These are phyloP conservation scores for Lathyrus tuberosus DNA, from an alignment of 306 rosid genomes.

Conservation along the genomic window DNA sequence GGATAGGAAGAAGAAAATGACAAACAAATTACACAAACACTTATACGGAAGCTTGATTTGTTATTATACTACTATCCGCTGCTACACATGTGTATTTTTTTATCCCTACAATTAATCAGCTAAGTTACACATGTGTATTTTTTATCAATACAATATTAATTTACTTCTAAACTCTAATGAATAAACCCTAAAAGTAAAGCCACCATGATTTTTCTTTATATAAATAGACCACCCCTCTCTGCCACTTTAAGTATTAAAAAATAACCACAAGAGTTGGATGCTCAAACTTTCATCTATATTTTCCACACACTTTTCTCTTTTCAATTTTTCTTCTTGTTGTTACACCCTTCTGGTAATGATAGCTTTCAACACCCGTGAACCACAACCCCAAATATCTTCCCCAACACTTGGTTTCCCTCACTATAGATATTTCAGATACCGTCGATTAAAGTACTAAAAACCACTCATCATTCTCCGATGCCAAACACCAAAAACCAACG, in stretches of 20 bases:
- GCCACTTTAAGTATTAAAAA: neutral
- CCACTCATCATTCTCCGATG: slow-evolving; percentile 21
- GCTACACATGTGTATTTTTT: no score
- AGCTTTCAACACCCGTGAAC: slow-evolving; percentile 35
- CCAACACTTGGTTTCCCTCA: slow-evolving; percentile 66
- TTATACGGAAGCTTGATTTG: no score
- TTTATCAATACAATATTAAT: no score
- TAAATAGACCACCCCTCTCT: neutral
- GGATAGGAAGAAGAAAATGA: no score
- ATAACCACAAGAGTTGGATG: neutral
- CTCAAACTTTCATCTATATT: neutral
- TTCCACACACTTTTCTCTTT: neutral
- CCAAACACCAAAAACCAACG: slow-evolving; percentile 56
- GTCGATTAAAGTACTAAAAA: slow-evolving; percentile 49
- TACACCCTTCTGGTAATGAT: slow-evolving; percentile 53
- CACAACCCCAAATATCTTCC: slow-evolving; percentile 53
- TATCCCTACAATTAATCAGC: no score
- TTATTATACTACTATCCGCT: no score
- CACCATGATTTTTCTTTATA: neutral
- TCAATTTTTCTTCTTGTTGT: neutral
- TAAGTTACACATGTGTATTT: no score
- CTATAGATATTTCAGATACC: slow-evolving; percentile 53
- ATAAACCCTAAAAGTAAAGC: no score
- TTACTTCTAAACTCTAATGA: no score
- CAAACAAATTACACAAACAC: no score